Conservation (phyloP, 164 flowering plant species). For the Protea cynaroides region DNA sequence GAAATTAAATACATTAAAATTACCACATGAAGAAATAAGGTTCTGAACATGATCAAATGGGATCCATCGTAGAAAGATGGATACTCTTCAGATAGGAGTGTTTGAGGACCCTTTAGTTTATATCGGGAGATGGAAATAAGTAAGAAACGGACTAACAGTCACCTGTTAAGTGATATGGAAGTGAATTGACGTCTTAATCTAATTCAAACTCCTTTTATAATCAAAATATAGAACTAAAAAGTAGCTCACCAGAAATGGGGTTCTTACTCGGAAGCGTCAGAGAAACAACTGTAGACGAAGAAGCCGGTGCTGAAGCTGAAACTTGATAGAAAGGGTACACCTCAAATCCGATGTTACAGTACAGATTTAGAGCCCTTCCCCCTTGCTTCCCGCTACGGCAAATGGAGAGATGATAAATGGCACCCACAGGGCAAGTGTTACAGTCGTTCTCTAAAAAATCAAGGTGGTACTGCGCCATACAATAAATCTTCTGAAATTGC, state of each 20-base stretch:
- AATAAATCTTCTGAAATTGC: neutral
- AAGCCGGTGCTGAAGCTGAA: neutral
- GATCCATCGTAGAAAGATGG: no score
- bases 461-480: slow-evolving; percentile 16
- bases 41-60: no score
- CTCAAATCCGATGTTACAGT: slow-evolving; percentile 9
- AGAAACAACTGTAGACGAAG: neutral
- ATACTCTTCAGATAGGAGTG: no score
- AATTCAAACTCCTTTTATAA: no score
- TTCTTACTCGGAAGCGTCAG: neutral
- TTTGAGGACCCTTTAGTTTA: no score
- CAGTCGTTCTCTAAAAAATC: slow-evolving; percentile 12
- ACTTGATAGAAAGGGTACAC: no score
- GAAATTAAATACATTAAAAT: no score
- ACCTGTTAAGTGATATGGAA: neutral
- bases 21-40: no score
- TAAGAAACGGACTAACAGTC: neutral
- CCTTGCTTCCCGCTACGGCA: slow-evolving; percentile 1
- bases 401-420: neutral
- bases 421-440: neutral
- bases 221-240: no score
- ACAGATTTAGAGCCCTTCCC: neutral
- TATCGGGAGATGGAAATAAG: neutral
- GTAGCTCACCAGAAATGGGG: neutral
- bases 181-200: no score